Base-by-base conservation (phyloP, 2,329 filamentous ascomycete genomes). In the Alternaria dauci region DNA sequence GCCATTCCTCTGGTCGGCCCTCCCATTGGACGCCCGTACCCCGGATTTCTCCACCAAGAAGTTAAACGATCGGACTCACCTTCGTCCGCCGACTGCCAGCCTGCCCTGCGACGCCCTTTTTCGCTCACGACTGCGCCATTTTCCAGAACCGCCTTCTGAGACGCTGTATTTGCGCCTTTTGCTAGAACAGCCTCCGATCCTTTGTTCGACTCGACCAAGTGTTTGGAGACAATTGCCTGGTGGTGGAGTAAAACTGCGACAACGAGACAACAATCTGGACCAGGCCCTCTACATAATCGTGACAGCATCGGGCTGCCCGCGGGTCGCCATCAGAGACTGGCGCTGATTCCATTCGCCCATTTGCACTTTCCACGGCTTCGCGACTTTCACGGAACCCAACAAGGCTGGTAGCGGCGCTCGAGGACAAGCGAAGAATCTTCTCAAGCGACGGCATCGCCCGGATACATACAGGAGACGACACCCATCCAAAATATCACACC, bases 201-300 rank as follows among this genome's bases (percentile, higher is more conserved):
- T 71, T 67, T 68, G 63, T 67, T 51, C 50, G 34, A 52, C 47
- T 38, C 44, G 38, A 52, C 47, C 26, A 42, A 44, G 58, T 64
- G 67, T 64, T 68, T 68, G 60, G 53, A 50, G 38, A 56, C 61
- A 67, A 67, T 59, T 56, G 52, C 23, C 43, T 28, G 41, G 47
- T 59, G 44, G 43, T 63, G 62, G 61, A 57, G 57, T 57, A 44
- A 57, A 67, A 59, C 58, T 41, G 50, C 63, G 48, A 67, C 59
- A 67, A 65, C 58, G 54, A 57, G 44, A 56, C 56, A 57, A 59
- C 64, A 67, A 67, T 63, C 58, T 43, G 52, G 44, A 52, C 26
- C 20, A 25, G 41, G 23, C 28, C 43, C 26, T 55, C 39, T 68
- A 68, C 62, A 68, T 64, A 64, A 62, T 36, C 44, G 54, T 46